A percentile compares a stretch with the other conserved stretches of the same genome.
phyloP scores from a whole-genome alignment of 2,329 filamentous ascomycete genomes.

The Diplodia sapinea region DNA sequence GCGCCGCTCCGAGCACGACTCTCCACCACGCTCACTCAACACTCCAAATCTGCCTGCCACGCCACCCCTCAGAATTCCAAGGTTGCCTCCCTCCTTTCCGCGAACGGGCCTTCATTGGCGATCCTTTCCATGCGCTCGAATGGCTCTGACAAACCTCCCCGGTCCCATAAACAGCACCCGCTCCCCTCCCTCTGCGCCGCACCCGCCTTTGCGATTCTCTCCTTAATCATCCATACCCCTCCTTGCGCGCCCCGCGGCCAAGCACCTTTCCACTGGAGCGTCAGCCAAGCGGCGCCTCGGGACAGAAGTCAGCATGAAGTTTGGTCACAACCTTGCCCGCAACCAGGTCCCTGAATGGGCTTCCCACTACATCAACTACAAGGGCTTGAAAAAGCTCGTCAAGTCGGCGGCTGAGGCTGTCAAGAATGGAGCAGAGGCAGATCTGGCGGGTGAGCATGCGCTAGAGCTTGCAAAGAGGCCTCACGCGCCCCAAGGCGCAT shows the following conservation, averaged over 20 bases:
- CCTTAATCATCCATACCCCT: constrained; percentile 12
- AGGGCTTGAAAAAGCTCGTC: constrained; percentile 92
- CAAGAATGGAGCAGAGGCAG: constrained; percentile 72
- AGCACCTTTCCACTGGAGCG: not conserved
- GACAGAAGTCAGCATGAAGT: constrained; percentile 49
- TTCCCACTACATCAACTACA: constrained; percentile 85
- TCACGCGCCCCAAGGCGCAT: not conserved
- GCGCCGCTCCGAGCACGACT: constrained; percentile 15
- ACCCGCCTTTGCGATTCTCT: constrained; percentile 5
- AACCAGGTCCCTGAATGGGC: constrained; percentile 91
- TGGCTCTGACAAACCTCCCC: constrained; percentile 22
- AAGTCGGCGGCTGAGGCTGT: constrained; percentile 73
- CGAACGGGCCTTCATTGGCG: constrained; percentile 15
- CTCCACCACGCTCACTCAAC: constrained; percentile 26
- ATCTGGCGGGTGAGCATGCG: constrained; percentile 80
- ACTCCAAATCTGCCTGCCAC: constrained; percentile 14
- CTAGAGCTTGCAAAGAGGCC: constrained; percentile 25
- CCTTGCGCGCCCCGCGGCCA: not conserved
- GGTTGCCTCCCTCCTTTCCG: constrained; percentile 19
- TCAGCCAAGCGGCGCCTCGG: constrained; percentile 9
- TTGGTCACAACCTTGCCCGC: constrained; percentile 67
- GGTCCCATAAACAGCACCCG: constrained; percentile 3
- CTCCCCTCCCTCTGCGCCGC: constrained; percentile 20
- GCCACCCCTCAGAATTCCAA: constrained; percentile 5
- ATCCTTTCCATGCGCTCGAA: constrained; percentile 23